These are phyloP conservation scores for Kalmusia sp. DNA, from an alignment of 2,329 filamentous ascomycete genomes.

Conservation along the genomic window DNA sequence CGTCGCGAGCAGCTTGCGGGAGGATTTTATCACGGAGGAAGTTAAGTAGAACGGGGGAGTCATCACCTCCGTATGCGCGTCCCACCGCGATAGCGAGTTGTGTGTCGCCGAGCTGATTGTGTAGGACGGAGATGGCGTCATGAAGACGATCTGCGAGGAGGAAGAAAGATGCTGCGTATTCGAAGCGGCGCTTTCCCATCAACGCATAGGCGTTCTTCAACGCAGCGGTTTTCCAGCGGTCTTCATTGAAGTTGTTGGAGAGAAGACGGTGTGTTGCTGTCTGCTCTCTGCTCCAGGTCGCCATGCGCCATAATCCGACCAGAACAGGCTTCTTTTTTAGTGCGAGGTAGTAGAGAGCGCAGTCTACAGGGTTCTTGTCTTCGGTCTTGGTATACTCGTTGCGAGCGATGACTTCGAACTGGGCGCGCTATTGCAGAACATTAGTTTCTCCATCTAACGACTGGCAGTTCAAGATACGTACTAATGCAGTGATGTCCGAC, in stretches of 20 bases:
- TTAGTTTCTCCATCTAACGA: conserved; percentile 18
- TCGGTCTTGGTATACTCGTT: conserved; percentile 93
- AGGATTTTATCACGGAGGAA: conserved; percentile 83
- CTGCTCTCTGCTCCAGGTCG: conserved; percentile 87
- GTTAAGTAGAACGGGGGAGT: conserved; percentile 73
- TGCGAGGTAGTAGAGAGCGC: conserved; percentile 89
- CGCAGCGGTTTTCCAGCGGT: conserved; percentile 86
- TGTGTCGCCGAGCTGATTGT: conserved; percentile 85
- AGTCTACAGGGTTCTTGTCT: conserved; percentile 87
- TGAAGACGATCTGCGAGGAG: conserved; percentile 83
- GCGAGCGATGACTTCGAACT: conserved; percentile 89
- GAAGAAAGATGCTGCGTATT: conserved; percentile 96
- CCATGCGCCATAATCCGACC: conserved; percentile 93
- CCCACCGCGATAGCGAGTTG: conserved; percentile 89
- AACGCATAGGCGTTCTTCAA: conserved; percentile 96
- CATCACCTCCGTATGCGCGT: conserved; percentile 86
- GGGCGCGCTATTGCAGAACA: conserved; percentile 63
- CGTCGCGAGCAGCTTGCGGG: conserved; percentile 76
- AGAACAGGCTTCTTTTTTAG: conserved; percentile 89
- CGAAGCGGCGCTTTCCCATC: conserved; percentile 88
- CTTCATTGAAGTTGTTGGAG: conserved; percentile 87
- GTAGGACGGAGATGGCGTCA: conserved; percentile 85
- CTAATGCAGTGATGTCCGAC: conserved; percentile 75
- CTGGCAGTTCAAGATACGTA: too few species aligned
- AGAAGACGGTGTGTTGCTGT: conserved; percentile 78